Conservation (phyloP, 2,329 filamentous ascomycete species). For the Colletotrichum agaves region DNA sequence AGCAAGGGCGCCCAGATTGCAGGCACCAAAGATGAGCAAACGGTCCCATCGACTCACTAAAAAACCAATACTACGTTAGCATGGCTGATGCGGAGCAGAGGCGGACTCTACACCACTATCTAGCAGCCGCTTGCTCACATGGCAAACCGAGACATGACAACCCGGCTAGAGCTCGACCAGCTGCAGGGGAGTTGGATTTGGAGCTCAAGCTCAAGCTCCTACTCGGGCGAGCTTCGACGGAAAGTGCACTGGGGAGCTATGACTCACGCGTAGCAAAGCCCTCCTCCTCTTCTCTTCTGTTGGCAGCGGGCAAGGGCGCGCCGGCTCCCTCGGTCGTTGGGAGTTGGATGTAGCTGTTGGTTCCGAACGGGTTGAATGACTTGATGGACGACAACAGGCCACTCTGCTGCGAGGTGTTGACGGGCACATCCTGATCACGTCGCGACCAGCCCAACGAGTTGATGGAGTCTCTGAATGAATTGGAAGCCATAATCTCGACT, state of each 20-base stretch:
- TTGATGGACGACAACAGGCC: conserved; percentile 84
- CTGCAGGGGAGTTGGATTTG: conserved; percentile 52
- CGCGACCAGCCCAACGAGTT: conserved; percentile 95
- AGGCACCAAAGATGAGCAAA: conserved; percentile 88
- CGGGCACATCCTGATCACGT: conserved; percentile 79
- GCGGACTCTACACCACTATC: conserved; percentile 39
- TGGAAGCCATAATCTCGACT: conserved; percentile 75
- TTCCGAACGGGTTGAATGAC: conserved; percentile 87
- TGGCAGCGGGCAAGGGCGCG: conserved; percentile 86
- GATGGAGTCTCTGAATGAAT: conserved; percentile 92
- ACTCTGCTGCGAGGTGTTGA: conserved; percentile 76
- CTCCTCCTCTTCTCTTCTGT: conserved; percentile 91
- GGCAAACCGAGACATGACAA: conserved; percentile 45
- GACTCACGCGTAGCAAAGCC: conserved; percentile 94
- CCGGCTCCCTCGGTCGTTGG: conserved; percentile 86
- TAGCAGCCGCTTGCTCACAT: conserved; percentile 48
- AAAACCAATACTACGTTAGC: conserved; percentile 44
- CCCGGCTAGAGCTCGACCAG: conserved; percentile 57
- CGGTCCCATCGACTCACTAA: conserved; percentile 98
- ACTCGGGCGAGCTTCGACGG: conserved; percentile 40
- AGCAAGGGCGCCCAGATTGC: conserved; percentile 87
- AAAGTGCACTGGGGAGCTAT: conserved; percentile 28
- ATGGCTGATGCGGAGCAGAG: conserved; percentile 40
- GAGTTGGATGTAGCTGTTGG: conserved; percentile 88
- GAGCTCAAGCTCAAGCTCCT: conserved; percentile 4